Percentiles rank a stretch among this genome's conserved stretches.
phyloP scores from a whole-genome alignment of 352 stramenopile genomes.

The Peronospora belbahrii region DNA sequence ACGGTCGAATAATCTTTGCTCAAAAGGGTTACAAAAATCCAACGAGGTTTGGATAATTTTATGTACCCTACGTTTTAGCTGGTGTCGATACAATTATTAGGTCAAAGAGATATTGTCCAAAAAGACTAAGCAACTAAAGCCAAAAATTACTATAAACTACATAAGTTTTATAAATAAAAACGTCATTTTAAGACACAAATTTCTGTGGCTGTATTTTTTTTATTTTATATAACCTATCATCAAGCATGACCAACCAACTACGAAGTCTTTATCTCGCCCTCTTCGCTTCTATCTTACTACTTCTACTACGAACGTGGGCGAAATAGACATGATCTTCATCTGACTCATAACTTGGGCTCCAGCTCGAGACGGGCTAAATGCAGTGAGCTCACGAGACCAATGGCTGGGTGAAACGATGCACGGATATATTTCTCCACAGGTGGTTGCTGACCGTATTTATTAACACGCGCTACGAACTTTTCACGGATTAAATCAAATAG shows the following conservation, averaged over 20 bases:
- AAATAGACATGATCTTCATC: neutral
- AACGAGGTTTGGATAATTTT: too few relatives aligned
- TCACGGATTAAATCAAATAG: slow-evolving; percentile 79
- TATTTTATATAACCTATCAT: too few relatives aligned
- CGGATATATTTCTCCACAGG: slow-evolving; percentile 70
- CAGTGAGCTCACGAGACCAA: slow-evolving; percentile 78
- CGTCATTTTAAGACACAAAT: slow-evolving; percentile 14
- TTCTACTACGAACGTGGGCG: slow-evolving; percentile 22
- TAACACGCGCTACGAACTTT: slow-evolving; percentile 71
- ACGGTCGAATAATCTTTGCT: too few relatives aligned
- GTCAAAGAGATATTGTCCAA: too few relatives aligned
- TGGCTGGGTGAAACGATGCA: slow-evolving; percentile 72
- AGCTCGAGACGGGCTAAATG: slow-evolving; percentile 68
- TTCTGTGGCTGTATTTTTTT: slow-evolving; percentile 20
- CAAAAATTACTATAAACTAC: too few relatives aligned
- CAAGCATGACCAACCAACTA: slow-evolving; percentile 10
- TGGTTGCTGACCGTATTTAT: slow-evolving; percentile 76
- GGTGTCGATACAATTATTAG: too few relatives aligned
- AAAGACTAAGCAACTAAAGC: too few relatives aligned
- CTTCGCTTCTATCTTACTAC: slow-evolving; percentile 15
- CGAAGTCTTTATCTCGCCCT: too few relatives aligned
- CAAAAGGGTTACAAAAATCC: too few relatives aligned
- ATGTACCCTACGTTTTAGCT: too few relatives aligned
- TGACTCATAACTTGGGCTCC: slow-evolving; percentile 19
- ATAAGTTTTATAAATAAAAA: neutral